Evolutionary conservation across 2,329 filamentous ascomycete genomes (phyloP).

Genomic region (Huntiella decipiens): DNA sequence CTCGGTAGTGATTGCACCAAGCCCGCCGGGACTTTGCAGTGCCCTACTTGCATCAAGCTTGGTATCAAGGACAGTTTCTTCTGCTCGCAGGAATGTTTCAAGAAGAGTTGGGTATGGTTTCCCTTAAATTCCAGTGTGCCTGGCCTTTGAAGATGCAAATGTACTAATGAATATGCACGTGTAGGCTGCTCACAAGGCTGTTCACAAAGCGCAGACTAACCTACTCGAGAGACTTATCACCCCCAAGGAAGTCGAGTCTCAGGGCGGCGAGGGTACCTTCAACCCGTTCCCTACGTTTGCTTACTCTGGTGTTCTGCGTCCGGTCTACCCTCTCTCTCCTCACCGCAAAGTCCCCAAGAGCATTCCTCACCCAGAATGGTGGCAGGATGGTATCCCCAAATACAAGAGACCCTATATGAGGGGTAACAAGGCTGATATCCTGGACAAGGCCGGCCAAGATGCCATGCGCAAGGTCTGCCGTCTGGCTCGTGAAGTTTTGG

Average conservation of each 20-base stretch:
- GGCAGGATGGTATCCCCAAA: constrained; percentile 57
- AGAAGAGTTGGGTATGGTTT: constrained; percentile 77
- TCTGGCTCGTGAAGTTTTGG: constrained; percentile 74
- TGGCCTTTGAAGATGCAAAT: neutral
- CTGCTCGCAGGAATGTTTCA: constrained; percentile 97
- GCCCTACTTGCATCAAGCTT: constrained; percentile 83
- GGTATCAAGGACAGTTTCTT: constrained; percentile 82
- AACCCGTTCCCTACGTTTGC: constrained; percentile 83
- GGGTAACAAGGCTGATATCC: constrained; percentile 63
- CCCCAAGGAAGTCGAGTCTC: constrained; percentile 74
- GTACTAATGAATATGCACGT: neutral
- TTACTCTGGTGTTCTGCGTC: constrained; percentile 65
- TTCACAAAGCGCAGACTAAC: constrained; percentile 52
- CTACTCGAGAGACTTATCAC: constrained; percentile 55
- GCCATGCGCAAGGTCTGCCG: constrained; percentile 86
- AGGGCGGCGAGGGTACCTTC: constrained; percentile 73
- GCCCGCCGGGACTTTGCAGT: constrained; percentile 70
- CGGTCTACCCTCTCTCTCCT: constrained; percentile 68
- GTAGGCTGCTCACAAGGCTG: constrained; percentile 33
- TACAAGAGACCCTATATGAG: constrained; percentile 41
- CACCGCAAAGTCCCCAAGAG: constrained; percentile 55
- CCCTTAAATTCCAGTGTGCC: neutral
- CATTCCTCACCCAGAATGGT: constrained; percentile 76
- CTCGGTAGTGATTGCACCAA: constrained; percentile 70
- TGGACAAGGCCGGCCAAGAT: constrained; percentile 63